A percentile compares a stretch with the other conserved stretches of the same genome.
phyloP scores from a whole-genome alignment of 1,284 basidiomycete species.

The Cryptococcus sp. region DNA sequence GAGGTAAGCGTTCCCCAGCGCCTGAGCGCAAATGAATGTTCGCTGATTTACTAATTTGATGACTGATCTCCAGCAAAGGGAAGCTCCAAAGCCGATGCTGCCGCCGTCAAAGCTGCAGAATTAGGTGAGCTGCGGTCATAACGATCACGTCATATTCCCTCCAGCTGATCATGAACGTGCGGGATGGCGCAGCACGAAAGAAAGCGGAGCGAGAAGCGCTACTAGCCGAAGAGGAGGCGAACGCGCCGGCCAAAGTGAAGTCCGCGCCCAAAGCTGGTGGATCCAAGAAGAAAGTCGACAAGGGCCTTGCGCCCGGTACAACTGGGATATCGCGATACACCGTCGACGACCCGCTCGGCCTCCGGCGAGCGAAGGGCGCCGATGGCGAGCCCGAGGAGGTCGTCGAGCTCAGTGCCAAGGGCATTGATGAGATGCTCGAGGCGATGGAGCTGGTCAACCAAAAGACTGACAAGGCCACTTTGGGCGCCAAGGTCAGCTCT shows the following conservation, averaged over 20 bases:
- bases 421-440: slow-evolving; percentile 90
- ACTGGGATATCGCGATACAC: slow-evolving; percentile 36
- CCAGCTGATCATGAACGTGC: too few relatives aligned
- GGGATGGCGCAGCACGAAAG: slow-evolving; percentile 49
- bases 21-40: too few relatives aligned
- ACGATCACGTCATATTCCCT: background rate
- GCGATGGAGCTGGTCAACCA: slow-evolving; percentile 84
- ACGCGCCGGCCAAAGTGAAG: slow-evolving; percentile 65
- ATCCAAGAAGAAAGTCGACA: slow-evolving; percentile 39
- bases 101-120: slow-evolving; percentile 53
- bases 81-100: slow-evolving; percentile 64
- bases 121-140: slow-evolving; percentile 21
- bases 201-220: slow-evolving; percentile 57
- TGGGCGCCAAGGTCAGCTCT: slow-evolving; percentile 60
- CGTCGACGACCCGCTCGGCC: slow-evolving; percentile 65
- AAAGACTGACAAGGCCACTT: slow-evolving; percentile 86
- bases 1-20: slow-evolving; percentile 56
- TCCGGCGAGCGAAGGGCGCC: slow-evolving; percentile 50
- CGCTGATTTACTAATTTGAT: too few relatives aligned
- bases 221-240: slow-evolving; percentile 79
- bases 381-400: slow-evolving; percentile 54
- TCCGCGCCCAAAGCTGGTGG: slow-evolving; percentile 44
- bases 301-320: slow-evolving; percentile 17
- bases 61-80: slow-evolving; percentile 40
- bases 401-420: slow-evolving; percentile 77